Evolutionary conservation across 2,329 filamentous ascomycete genomes (phyloP), one percentile per base, ranked within the genome.

Genomic region (Talaromyces sp.): DNA sequence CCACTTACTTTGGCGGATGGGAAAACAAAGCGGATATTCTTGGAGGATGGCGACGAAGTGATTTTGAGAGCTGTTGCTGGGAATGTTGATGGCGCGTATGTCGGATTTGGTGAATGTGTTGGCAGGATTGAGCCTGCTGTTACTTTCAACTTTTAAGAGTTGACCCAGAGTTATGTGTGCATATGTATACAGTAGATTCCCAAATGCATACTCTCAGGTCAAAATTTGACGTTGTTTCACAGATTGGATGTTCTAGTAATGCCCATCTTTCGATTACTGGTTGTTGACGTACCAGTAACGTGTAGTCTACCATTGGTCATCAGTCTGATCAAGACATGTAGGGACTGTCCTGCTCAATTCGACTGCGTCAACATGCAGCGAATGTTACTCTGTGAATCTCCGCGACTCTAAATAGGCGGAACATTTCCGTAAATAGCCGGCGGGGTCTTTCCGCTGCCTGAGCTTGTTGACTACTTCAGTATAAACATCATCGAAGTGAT

Each of bases 71-170:
- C 91, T 1, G 83, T 85, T 8, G 89, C 86, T 70, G 89, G 89
- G 4, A 83, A 87, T 63, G 45, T 62, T 3, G 86, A 89, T 35
- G 86, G 87, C 2, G 83, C 79, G n/a, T 80, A 89, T 61, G 88
- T 95, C 31, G 91, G 91, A 0, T 94, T 94, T 75, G 91, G 91
- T 2, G 86, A 92, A 68, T 91, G 90, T 69, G 80, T 81, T 22
- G 90, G 90, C 14, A 86, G 76, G 43, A 89, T 93, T 65, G 68
- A 84, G 65, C 82, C 83, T 22, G 80, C 83, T 7, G 66, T 73
- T 33, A 68, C 74, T 13, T 65, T 65, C 47, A 14, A 56, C 37
- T 59, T 62, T 11, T 57, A 19, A 63, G 3, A 39, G 14, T 57
- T 39, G 14, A n/a, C 24, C 11, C 1, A 24, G 19, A 3, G n/a